Conservation (phyloP, 805 yeast genomes). For the Lipomyces sp. region DNA sequence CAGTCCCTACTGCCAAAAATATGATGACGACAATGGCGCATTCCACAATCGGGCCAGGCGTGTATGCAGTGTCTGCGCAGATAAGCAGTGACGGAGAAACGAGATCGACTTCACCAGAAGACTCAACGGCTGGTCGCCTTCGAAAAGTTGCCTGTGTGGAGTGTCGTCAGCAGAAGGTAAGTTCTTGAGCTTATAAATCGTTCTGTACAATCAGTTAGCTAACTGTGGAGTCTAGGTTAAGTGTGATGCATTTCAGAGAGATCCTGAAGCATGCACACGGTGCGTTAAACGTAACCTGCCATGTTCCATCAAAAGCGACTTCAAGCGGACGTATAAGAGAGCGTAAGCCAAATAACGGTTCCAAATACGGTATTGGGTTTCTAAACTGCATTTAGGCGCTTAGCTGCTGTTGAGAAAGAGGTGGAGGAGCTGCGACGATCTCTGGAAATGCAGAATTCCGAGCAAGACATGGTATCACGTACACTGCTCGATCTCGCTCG, state of each 20-base stretch:
- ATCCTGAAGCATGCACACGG: slow-evolving; percentile 81
- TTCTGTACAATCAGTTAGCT: background rate
- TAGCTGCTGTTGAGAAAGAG: slow-evolving; percentile 68
- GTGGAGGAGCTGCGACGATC: slow-evolving; percentile 68
- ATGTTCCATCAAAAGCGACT: slow-evolving; percentile 78
- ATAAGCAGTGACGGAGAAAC: slow-evolving; percentile 24
- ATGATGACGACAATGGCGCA: background rate
- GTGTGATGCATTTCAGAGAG: slow-evolving; percentile 80
- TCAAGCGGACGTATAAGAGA: slow-evolving; percentile 87
- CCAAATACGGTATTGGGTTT: background rate
- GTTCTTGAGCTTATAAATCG: background rate
- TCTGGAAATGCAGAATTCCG: slow-evolving; percentile 43
- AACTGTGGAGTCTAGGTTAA: slow-evolving; percentile 53
- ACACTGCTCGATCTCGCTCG: slow-evolving; percentile 35
- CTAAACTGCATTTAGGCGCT: slow-evolving; percentile 40
- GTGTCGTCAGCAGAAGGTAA: slow-evolving; percentile 87
- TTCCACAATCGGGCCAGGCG: background rate
- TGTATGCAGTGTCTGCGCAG: background rate
- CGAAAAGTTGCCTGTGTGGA: slow-evolving; percentile 82
- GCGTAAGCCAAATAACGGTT: slow-evolving; percentile 54
- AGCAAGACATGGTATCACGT: slow-evolving; percentile 33
- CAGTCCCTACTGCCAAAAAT: background rate
- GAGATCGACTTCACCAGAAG: slow-evolving; percentile 32
- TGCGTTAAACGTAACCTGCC: slow-evolving; percentile 71
- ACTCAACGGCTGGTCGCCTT: slow-evolving; percentile 12